phyloP scores from a whole-genome alignment of 1,284 basidiomycete species.

The Sparassis latifolia region DNA sequence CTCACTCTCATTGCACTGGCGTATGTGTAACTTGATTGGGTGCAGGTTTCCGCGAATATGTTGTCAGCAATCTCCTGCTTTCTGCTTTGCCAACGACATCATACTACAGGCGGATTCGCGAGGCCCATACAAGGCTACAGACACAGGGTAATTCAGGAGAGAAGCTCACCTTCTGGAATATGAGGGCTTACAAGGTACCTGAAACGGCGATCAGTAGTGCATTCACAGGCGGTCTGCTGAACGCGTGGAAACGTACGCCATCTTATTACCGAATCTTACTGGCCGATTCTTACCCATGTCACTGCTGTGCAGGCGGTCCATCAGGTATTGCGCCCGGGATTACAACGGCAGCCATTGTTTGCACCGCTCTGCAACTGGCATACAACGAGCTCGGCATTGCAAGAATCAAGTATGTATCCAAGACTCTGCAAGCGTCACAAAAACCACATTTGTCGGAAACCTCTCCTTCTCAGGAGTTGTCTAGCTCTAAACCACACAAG shows the following conservation, averaged over 20 bases:
- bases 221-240: slow-evolving; percentile 48
- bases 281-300: neutral
- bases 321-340: slow-evolving; percentile 43
- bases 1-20: neutral
- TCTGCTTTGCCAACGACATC: slow-evolving; percentile 25
- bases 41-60: slow-evolving; percentile 61
- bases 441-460: slow-evolving; percentile 6
- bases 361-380: slow-evolving; percentile 51
- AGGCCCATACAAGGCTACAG: slow-evolving; percentile 13
- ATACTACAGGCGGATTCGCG: slow-evolving; percentile 33
- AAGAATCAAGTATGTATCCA: slow-evolving; percentile 49
- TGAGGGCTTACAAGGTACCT: slow-evolving; percentile 49
- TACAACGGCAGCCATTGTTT: slow-evolving; percentile 45
- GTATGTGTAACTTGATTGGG: neutral
- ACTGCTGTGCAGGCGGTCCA: slow-evolving; percentile 31
- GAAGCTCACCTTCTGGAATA: slow-evolving; percentile 36
- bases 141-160: slow-evolving; percentile 14
- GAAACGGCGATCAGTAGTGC: slow-evolving; percentile 63
- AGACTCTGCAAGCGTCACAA: slow-evolving; percentile 15
- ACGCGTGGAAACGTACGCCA: slow-evolving; percentile 38
- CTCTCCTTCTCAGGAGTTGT: neutral
- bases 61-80: slow-evolving; percentile 49
- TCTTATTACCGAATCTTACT: neutral
- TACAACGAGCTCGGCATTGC: slow-evolving; percentile 59
- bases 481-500: slow-evolving; percentile 8